Conservation (phyloP, 2,329 filamentous ascomycete species). For the Cercospora janseana region DNA sequence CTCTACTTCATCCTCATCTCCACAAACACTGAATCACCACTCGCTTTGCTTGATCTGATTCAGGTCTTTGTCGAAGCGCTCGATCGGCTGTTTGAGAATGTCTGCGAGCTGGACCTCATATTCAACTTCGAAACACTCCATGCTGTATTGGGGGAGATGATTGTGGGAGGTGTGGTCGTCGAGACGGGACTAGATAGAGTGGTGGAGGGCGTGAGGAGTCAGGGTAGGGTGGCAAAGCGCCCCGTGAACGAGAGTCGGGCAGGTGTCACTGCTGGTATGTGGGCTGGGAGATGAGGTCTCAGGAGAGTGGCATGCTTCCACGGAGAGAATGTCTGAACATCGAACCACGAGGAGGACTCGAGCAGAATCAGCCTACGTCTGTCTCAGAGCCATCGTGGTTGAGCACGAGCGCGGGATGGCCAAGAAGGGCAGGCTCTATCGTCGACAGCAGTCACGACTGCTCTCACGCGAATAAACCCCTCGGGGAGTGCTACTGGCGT, state of each 20-base stretch:
- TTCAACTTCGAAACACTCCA: conserved; percentile 99
- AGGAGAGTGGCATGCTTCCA: not conserved
- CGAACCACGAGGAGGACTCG: too few relatives aligned
- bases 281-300: conserved; percentile 37
- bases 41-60: conserved; percentile 92
- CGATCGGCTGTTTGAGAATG: conserved; percentile 94
- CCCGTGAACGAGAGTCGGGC: conserved; percentile 67
- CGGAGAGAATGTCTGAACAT: not conserved
- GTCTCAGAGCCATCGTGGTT: too few relatives aligned
- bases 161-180: conserved; percentile 89
- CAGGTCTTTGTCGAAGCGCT: conserved; percentile 97
- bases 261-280: conserved; percentile 37
- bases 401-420: too few relatives aligned
- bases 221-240: conserved; percentile 74
- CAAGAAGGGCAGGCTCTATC: too few relatives aligned
- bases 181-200: conserved; percentile 89
- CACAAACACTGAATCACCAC: conserved; percentile 90
- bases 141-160: conserved; percentile 86
- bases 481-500: too few relatives aligned
- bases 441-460: too few relatives aligned
- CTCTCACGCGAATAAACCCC: too few relatives aligned
- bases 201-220: conserved; percentile 73
- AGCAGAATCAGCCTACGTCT: too few relatives aligned
- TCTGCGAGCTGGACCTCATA: conserved; percentile 96
- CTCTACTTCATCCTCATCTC: conserved; percentile 98